These are phyloP conservation scores for Taxawa tesnikishii DNA, from an alignment of 2,329 filamentous ascomycete species.

Conservation along the genomic window DNA sequence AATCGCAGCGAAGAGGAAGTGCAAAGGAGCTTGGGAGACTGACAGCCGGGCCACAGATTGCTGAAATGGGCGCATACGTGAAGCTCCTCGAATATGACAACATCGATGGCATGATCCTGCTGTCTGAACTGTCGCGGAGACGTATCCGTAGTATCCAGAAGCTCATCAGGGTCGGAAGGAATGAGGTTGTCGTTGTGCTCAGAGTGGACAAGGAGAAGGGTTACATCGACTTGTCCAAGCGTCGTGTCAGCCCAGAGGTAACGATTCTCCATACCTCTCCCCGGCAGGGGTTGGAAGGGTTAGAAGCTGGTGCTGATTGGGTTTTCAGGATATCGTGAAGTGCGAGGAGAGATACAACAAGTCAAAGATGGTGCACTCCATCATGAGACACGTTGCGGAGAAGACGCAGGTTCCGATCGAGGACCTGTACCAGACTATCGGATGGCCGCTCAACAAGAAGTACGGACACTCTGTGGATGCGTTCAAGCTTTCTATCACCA, in stretches of 20 bases:
- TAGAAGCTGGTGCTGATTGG: no score
- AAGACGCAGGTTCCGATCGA: slow-evolving; percentile 94
- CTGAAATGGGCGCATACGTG: slow-evolving; percentile 99
- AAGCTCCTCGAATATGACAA: slow-evolving; percentile 99
- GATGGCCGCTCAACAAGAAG: slow-evolving; percentile 95
- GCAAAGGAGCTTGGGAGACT: no score
- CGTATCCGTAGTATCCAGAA: slow-evolving; percentile 99
- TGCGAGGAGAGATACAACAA: slow-evolving; percentile 99
- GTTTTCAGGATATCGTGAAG: slow-evolving; percentile 93
- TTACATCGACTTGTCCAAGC: slow-evolving; percentile 98
- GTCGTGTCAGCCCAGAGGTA: slow-evolving; percentile 93
- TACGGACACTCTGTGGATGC: slow-evolving; percentile 94
- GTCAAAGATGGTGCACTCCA: slow-evolving; percentile 98
- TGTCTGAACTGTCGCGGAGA: slow-evolving; percentile 92
- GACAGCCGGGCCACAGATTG: no score
- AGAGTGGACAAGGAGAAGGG: slow-evolving; percentile 99
- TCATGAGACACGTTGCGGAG: slow-evolving; percentile 97
- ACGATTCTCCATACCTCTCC: no score
- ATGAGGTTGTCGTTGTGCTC: slow-evolving; percentile 96
- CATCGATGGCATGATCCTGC: slow-evolving; percentile 99
- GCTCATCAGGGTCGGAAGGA: slow-evolving; percentile 92
- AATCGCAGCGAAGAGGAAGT: no score
- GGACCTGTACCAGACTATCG: slow-evolving; percentile 83
- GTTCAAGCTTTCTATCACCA: slow-evolving; percentile 98
- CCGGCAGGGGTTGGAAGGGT: no score